Percentiles rank a stretch among this genome's conserved stretches.
Evolutionary conservation across 441 rosid species (phyloP).

Genomic region (Erodium texanum): DNA sequence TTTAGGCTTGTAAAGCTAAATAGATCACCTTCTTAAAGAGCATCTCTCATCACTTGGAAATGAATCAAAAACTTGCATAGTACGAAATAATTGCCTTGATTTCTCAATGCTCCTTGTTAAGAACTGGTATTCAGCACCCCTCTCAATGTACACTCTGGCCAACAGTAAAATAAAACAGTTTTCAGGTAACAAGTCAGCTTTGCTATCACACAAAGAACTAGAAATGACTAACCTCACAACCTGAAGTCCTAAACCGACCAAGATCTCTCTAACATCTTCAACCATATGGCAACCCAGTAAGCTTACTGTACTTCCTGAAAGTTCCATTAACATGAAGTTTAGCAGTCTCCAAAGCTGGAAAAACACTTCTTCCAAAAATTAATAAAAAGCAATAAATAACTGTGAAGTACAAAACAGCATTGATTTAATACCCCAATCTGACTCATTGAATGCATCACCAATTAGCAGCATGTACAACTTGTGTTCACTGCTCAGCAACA

Average conservation of each 20-base stretch:
- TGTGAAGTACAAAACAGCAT: conserved; percentile 18
- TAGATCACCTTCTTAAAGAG: conserved; percentile 28
- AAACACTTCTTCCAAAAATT: conserved; percentile 14
- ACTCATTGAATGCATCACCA: conserved; percentile 42
- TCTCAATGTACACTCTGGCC: conserved; percentile 42
- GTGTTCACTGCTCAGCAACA: conserved; percentile 51
- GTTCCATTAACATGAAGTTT: conserved; percentile 18
- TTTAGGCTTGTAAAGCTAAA: not conserved
- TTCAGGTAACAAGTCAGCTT: conserved; percentile 18
- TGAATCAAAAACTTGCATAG: conserved; percentile 41
- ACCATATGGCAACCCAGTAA: conserved; percentile 49
- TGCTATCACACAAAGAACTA: conserved; percentile 14
- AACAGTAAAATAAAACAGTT: conserved; percentile 11
- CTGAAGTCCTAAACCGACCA: conserved; percentile 76
- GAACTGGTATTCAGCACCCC: conserved; percentile 51
- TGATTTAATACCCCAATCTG: conserved; percentile 43
- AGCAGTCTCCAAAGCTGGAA: conserved; percentile 21
- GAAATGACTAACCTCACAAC: conserved; percentile 56
- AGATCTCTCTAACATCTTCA: conserved; percentile 60
- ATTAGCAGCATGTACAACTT: conserved; percentile 63
- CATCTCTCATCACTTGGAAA: conserved; percentile 26
- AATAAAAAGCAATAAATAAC: conserved; percentile 14
- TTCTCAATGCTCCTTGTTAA: conserved; percentile 56
- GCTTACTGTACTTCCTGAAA: conserved; percentile 54
- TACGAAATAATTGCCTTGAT: conserved; percentile 48